Evolutionary conservation across 2,329 filamentous ascomycete genomes (phyloP).

Genomic region (Pseudocercospora crystallina): DNA sequence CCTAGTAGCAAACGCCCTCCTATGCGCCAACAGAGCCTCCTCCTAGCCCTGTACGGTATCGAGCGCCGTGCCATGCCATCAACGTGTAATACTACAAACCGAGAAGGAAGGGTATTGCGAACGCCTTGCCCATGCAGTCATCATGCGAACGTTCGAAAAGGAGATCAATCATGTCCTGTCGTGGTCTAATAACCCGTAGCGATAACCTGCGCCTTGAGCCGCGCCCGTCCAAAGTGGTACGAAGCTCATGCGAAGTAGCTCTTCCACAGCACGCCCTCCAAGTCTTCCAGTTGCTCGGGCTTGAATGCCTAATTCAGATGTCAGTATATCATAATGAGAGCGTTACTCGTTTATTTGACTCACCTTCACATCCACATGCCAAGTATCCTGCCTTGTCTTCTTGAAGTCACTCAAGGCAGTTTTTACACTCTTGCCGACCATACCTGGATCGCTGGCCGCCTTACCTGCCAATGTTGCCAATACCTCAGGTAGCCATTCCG

Average conservation of each 20-base stretch:
- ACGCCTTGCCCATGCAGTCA: no score
- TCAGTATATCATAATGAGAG: slow-evolving; percentile 15
- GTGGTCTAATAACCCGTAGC: no score
- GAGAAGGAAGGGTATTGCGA: no score
- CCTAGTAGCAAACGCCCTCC: no score
- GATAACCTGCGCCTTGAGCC: no score
- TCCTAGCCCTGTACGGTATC: no score
- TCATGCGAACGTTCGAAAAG: no score
- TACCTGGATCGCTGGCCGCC: slow-evolving; percentile 83
- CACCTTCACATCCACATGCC: slow-evolving; percentile 97
- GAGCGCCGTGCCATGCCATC: no score
- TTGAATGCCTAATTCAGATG: slow-evolving; percentile 66
- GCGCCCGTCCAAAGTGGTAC: no score
- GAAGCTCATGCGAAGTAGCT: slow-evolving; percentile 93
- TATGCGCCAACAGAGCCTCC: no score
- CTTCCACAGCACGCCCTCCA: slow-evolving; percentile 98
- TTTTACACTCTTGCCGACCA: slow-evolving; percentile 96
- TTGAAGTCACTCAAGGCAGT: slow-evolving; percentile 94
- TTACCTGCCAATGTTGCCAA: slow-evolving; percentile 79
- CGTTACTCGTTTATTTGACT: slow-evolving; percentile 40
- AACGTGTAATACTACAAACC: no score
- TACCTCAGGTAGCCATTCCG: slow-evolving; percentile 89
- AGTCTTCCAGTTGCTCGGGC: slow-evolving; percentile 85
- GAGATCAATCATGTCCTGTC: no score
- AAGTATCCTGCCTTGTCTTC: slow-evolving; percentile 98